Conservation (phyloP, 2,329 filamentous ascomycete genomes). For the Pyrenophora tritici-repentis region DNA sequence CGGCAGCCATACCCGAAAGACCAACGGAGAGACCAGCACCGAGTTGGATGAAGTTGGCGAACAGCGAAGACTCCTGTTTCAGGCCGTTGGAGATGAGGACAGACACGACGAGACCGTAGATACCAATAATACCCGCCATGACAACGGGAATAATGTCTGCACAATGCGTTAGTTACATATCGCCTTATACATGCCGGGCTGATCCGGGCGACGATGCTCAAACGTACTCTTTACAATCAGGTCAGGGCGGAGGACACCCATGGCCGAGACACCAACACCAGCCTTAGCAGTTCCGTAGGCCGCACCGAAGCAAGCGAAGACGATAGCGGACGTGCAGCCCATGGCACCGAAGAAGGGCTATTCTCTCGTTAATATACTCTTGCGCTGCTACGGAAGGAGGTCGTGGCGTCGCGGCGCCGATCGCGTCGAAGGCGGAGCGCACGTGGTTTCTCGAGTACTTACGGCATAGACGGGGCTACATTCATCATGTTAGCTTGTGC, state of each 20-base stretch:
- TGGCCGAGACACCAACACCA: conserved; percentile 96
- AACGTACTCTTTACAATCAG: conserved; percentile 97
- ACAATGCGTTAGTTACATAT: conserved; percentile 19
- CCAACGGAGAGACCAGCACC: conserved; percentile 64
- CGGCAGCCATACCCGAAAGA: conserved; percentile 88
- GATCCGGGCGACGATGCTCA: neutral
- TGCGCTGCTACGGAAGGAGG: conserved; percentile 15
- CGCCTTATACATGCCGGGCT: neutral
- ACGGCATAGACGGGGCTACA: conserved; percentile 96
- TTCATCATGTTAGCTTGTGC: conserved; percentile 33
- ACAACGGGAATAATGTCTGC: conserved; percentile 98
- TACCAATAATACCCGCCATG: conserved; percentile 99
- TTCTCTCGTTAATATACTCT: conserved; percentile 24
- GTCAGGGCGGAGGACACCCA: conserved; percentile 97
- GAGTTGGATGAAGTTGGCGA: conserved; percentile 59
- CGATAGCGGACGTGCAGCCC: conserved; percentile 92
- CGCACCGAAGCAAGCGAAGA: conserved; percentile 95
- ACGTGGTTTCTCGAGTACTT: conserved; percentile 60
- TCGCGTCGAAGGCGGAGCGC: conserved; percentile 29
- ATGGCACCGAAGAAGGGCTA: conserved; percentile 95
- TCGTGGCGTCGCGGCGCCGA: conserved; percentile 26
- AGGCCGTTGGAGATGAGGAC: conserved; percentile 61
- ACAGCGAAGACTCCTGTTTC: conserved; percentile 53
- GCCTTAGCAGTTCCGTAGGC: conserved; percentile 99
- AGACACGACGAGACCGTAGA: conserved; percentile 67